A percentile compares a stretch with the other conserved stretches of the same genome.
Conservation (phyloP, 176 grass and related monocot species). For the Alopecurus myosuroides region DNA sequence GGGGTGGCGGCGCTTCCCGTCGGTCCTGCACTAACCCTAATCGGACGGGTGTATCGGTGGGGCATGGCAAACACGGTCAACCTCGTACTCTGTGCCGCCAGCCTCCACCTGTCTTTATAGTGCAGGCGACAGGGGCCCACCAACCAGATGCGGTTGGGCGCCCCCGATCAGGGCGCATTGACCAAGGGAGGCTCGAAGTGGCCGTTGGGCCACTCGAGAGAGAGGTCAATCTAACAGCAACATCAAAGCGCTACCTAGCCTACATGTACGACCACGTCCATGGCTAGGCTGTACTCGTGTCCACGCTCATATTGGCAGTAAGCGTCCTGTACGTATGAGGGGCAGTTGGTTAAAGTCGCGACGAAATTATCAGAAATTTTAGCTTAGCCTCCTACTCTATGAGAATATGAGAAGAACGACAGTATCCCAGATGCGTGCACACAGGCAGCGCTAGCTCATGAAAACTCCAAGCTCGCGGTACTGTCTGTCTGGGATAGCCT, state of each 20-base stretch:
- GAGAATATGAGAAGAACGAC: background rate
- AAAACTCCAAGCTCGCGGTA: background rate
- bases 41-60: too few species aligned
- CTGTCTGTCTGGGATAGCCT: conserved; percentile 8
- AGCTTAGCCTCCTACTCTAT: background rate
- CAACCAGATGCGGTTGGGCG: too few species aligned
- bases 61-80: too few species aligned
- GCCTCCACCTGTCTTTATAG: too few species aligned
- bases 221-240: too few species aligned
- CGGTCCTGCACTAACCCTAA: too few species aligned
- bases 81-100: too few species aligned
- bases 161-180: too few species aligned
- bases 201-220: too few species aligned
- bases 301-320: background rate
- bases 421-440: background rate
- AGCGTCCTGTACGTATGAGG: background rate
- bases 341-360: background rate
- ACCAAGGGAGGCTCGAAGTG: too few species aligned
- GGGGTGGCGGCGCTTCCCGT: too few species aligned
- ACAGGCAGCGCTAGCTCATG: background rate
- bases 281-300: background rate
- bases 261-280: background rate
- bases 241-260: background rate
- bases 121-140: too few species aligned
- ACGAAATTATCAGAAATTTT: background rate